A percentile compares a stretch with the other conserved stretches of the same genome.
Evolutionary conservation across 1,284 basidiomycete genomes (phyloP).

Genomic region (Dichomitus squalens): DNA sequence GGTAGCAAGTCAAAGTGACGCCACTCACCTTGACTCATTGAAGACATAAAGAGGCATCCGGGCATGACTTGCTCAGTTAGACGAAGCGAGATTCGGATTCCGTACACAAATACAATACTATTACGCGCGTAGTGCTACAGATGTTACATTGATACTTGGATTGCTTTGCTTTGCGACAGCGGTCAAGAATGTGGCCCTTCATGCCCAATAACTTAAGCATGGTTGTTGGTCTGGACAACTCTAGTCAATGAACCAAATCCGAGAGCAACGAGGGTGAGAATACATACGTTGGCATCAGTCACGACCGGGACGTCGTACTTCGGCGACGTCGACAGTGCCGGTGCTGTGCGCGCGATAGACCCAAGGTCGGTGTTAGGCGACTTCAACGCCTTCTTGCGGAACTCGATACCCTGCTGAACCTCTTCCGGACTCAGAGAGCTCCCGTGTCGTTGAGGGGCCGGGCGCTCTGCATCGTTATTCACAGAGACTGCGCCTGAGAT

Average conservation of each 20-base stretch:
- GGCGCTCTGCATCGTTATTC: slow-evolving; percentile 11
- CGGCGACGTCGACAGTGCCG: slow-evolving; percentile 70
- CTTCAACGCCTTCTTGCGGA: slow-evolving; percentile 71
- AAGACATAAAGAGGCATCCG: no score
- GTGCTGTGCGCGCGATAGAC: slow-evolving; percentile 80
- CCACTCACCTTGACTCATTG: no score
- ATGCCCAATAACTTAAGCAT: slow-evolving; percentile 15
- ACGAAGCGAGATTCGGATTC: background rate
- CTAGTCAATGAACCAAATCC: background rate
- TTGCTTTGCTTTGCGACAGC: slow-evolving; percentile 1
- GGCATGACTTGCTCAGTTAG: no score
- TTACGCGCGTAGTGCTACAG: background rate
- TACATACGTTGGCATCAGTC: slow-evolving; percentile 42
- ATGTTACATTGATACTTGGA: slow-evolving; percentile 5
- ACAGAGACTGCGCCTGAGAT: slow-evolving; percentile 11
- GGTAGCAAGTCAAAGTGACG: no score
- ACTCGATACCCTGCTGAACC: slow-evolving; percentile 58
- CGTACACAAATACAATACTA: background rate
- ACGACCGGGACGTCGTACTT: slow-evolving; percentile 40
- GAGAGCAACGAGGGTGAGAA: background rate
- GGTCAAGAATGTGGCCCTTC: slow-evolving; percentile 1
- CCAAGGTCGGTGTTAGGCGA: slow-evolving; percentile 68
- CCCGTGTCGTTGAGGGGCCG: slow-evolving; percentile 28
- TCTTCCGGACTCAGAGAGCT: slow-evolving; percentile 65
- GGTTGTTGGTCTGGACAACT: slow-evolving; percentile 10